These are phyloP conservation scores for Pseudocercospora eumusae DNA, from an alignment of 2,329 filamentous ascomycete species.

Conservation along the genomic window DNA sequence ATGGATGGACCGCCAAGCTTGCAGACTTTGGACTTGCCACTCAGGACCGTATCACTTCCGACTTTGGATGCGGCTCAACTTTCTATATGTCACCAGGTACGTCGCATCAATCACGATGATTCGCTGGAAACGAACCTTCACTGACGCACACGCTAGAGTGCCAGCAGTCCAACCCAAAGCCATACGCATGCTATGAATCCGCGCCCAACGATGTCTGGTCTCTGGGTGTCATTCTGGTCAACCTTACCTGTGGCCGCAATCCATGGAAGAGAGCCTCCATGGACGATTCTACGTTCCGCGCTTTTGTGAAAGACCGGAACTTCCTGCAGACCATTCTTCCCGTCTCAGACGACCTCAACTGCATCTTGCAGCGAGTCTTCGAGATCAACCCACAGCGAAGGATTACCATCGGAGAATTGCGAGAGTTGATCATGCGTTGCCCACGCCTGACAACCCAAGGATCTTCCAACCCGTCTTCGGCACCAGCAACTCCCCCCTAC, in stretches of 20 bases:
- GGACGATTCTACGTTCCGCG: constrained; percentile 93
- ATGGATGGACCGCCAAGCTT: constrained; percentile 87
- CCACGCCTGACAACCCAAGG: constrained; percentile 69
- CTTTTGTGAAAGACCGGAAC: constrained; percentile 78
- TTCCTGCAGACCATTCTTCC: constrained; percentile 94
- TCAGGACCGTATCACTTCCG: constrained; percentile 76
- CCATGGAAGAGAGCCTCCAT: constrained; percentile 96
- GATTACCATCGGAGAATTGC: constrained; percentile 78
- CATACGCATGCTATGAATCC: constrained; percentile 77
- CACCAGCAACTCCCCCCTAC: constrained; percentile 48
- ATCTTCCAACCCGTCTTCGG: constrained; percentile 46
- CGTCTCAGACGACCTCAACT: constrained; percentile 83
- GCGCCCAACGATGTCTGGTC: constrained; percentile 97
- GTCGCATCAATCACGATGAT: constrained; percentile 14
- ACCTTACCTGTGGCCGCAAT: constrained; percentile 95
- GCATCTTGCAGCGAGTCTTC: constrained; percentile 84
- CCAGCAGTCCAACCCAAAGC: constrained; percentile 72
- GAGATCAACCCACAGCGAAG: constrained; percentile 79
- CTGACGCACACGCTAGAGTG: constrained; percentile 66
- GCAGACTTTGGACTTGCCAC: constrained; percentile 97
- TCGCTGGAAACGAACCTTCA: constrained; percentile 9
- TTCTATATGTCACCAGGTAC: constrained; percentile 99
- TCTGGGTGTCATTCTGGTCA: constrained; percentile 95
- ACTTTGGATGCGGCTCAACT: constrained; percentile 96
- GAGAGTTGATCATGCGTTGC: constrained; percentile 74